These are phyloP conservation scores for Musa balbisiana DNA, from an alignment of 202 grass and related monocot genomes.

Conservation along the genomic window DNA sequence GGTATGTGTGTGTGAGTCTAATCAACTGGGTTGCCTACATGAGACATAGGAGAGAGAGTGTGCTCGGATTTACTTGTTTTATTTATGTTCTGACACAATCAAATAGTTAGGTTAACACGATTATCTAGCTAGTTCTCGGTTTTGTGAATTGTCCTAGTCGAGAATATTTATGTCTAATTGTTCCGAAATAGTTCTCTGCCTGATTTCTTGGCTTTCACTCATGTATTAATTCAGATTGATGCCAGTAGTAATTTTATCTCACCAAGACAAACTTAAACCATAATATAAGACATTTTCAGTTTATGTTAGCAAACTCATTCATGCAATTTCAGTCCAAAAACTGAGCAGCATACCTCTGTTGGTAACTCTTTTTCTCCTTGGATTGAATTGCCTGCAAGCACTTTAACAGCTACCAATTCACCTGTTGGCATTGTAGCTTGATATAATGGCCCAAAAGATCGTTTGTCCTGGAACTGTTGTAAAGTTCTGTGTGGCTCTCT, in stretches of 20 bases:
- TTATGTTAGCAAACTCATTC: not conserved
- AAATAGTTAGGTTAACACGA: not conserved
- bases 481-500: conserved; percentile 91
- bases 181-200: too few species aligned
- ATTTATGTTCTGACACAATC: not conserved
- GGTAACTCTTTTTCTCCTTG: conserved; percentile 96
- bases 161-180: not conserved
- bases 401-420: conserved; percentile 82
- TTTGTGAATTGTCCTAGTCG: not conserved
- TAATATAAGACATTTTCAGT: too few species aligned
- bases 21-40: not conserved
- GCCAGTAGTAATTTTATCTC: too few species aligned
- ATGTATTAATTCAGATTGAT: too few species aligned
- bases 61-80: too few species aligned
- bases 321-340: not conserved
- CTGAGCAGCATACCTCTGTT: conserved; percentile 52
- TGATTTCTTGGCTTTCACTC: too few species aligned
- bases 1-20: too few species aligned
- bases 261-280: too few species aligned
- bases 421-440: conserved; percentile 81
- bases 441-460: conserved; percentile 91
- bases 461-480: conserved; percentile 84
- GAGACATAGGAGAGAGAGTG: not conserved
- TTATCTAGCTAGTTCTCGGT: not conserved
- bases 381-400: conserved; percentile 74